phyloP scores from a whole-genome alignment of 768 basidiomycete genomes.

The Chalciporus sphaerocephalus region DNA sequence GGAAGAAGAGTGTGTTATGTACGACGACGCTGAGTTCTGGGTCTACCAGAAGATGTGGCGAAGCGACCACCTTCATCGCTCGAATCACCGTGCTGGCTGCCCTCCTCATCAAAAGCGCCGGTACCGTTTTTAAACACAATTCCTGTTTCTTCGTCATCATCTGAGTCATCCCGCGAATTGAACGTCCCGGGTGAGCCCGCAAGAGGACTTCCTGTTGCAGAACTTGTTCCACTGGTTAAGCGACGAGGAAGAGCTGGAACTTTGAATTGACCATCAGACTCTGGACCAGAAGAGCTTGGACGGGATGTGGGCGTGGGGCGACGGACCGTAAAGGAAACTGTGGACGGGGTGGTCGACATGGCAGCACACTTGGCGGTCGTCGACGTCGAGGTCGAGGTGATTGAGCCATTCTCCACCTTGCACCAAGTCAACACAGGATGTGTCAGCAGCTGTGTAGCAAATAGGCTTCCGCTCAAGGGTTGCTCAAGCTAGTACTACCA shows the following conservation, averaged over 20 bases:
- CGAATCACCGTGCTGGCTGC: constrained; percentile 37
- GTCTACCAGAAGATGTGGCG: constrained; percentile 66
- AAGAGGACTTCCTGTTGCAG: constrained; percentile 53
- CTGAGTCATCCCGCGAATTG: constrained; percentile 25
- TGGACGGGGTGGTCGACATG: constrained; percentile 30
- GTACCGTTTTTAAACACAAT: constrained; percentile 22
- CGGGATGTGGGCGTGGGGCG: constrained; percentile 70
- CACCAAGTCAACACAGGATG: not conserved
- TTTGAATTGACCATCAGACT: constrained; percentile 58
- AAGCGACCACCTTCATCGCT: constrained; percentile 63
- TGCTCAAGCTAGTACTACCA: no score
- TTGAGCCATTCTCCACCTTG: no score
- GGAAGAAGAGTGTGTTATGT: constrained; percentile 4
- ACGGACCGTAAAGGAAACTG: constrained; percentile 82
- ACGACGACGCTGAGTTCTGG: constrained; percentile 61
- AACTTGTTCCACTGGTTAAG: constrained; percentile 37
- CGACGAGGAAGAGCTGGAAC: constrained; percentile 59
- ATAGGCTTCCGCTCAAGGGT: no score
- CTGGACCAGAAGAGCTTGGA: constrained; percentile 56
- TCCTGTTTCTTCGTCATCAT: constrained; percentile 24
- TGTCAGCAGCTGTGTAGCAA: not conserved
- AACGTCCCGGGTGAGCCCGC: constrained; percentile 45
- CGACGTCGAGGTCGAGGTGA: not conserved
- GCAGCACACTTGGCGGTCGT: constrained; percentile 1
- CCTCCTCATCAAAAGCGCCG: constrained; percentile 25